phyloP scores from a whole-genome alignment of 2,329 filamentous ascomycete genomes.

The Lithohypha guttulata region DNA sequence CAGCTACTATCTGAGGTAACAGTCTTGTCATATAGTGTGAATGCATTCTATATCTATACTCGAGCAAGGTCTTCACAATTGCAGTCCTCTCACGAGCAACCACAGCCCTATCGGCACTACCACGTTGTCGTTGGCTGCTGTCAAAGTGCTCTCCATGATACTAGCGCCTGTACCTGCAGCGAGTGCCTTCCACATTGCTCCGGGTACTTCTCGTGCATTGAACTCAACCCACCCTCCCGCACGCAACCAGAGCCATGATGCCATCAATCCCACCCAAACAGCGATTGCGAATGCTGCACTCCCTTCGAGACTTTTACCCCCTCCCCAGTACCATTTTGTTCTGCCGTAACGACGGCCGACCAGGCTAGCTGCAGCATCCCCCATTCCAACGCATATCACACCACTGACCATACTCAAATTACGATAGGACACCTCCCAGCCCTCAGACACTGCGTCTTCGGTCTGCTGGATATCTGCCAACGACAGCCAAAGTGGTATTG shows the following conservation, averaged over 20 bases:
- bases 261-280: constrained; percentile 62
- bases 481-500: constrained; percentile 84
- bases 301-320: constrained; percentile 90
- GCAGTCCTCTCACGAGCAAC: constrained; percentile 73
- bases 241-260: constrained; percentile 62
- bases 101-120: constrained; percentile 88
- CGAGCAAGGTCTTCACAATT: constrained; percentile 11
- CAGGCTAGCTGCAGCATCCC: constrained; percentile 84
- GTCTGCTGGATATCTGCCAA: constrained; percentile 57
- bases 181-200: constrained; percentile 47
- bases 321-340: constrained; percentile 91
- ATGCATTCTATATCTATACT: too few species aligned
- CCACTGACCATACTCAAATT: constrained; percentile 87
- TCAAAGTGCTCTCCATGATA: constrained; percentile 87
- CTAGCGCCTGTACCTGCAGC: constrained; percentile 71
- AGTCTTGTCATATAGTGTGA: too few species aligned
- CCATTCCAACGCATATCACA: constrained; percentile 87
- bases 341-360: constrained; percentile 78
- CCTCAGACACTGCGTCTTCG: constrained; percentile 46
- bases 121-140: constrained; percentile 96
- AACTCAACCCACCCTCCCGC: constrained; percentile 56
- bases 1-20: too few species aligned
- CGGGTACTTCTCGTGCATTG: not conserved
- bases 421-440: constrained; percentile 63
- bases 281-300: constrained; percentile 67